Percentiles rank a stretch among this genome's conserved stretches.
Evolutionary conservation across 441 rosid genomes (phyloP).

Genomic region (Macaranga tanarius): DNA sequence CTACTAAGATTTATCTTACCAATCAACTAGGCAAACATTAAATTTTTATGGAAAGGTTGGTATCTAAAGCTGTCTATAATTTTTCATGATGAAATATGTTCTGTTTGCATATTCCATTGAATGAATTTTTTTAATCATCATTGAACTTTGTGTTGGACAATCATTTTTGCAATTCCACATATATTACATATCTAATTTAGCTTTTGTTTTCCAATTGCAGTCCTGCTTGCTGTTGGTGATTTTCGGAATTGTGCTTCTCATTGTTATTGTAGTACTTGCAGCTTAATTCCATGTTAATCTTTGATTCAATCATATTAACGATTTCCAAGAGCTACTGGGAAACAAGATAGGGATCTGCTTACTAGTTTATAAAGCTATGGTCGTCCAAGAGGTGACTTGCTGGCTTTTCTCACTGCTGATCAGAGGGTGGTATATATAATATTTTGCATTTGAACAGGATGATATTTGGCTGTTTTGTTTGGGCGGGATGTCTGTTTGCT

Average conservation of each 20-base stretch:
- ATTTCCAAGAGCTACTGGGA: constrained; percentile 16
- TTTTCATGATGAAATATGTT: background rate
- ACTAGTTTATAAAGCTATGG: constrained; percentile 18
- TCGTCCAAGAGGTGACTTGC: constrained; percentile 19
- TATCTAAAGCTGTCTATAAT: background rate
- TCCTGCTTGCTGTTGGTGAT: constrained; percentile 90
- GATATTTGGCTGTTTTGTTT: constrained; percentile 11
- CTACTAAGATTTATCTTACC: background rate
- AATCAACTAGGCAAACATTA: background rate
- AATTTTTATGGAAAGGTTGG: background rate
- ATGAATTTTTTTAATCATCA: background rate
- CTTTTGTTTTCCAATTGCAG: constrained; percentile 39
- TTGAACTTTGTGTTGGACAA: background rate
- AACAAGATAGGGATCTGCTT: constrained; percentile 16
- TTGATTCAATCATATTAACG: background rate
- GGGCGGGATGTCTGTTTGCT: constrained; percentile 12
- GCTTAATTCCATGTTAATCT: constrained; percentile 40
- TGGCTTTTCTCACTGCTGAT: constrained; percentile 21
- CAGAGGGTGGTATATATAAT: constrained; percentile 24
- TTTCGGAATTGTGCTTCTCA: constrained; percentile 83
- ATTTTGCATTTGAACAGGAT: constrained; percentile 14
- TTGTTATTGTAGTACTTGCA: constrained; percentile 66
- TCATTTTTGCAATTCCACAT: background rate
- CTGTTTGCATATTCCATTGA: background rate
- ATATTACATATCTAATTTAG: background rate